Evolutionary conservation across 768 basidiomycete species (phyloP).

Genomic region (Botryobasidium botryosum): DNA sequence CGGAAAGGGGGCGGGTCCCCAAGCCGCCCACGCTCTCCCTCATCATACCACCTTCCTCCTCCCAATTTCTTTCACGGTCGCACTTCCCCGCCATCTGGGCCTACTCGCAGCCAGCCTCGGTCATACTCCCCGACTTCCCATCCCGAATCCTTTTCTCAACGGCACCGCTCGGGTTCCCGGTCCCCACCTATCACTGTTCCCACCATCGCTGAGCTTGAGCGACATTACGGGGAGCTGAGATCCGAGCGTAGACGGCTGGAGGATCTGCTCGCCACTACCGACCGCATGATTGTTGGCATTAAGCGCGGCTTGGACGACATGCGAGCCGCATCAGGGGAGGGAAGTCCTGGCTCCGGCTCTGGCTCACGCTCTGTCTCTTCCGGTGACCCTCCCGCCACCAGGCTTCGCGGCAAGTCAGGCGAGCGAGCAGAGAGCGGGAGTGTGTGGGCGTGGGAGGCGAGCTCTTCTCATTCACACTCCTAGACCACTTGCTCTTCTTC

Average conservation of each 20-base stretch:
- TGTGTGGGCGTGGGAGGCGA: too few relatives aligned
- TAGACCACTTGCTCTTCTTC: too few relatives aligned
- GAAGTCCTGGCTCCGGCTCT: too few relatives aligned
- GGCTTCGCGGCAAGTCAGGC: too few relatives aligned
- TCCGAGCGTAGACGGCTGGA: constrained; percentile 48
- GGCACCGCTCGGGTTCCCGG: background rate
- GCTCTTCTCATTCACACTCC: too few relatives aligned
- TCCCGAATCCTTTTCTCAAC: constrained; percentile 1
- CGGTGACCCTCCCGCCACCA: too few relatives aligned
- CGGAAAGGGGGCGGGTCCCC: too few relatives aligned
- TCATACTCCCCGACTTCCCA: constrained; percentile 5
- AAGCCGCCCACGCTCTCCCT: constrained; percentile 2
- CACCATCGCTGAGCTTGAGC: constrained; percentile 44
- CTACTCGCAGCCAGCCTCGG: background rate
- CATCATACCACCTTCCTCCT: background rate
- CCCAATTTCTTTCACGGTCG: background rate
- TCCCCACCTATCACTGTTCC: constrained; percentile 18
- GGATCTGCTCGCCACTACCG: constrained; percentile 61
- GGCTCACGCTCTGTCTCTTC: too few relatives aligned
- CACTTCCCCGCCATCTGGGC: background rate
- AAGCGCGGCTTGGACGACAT: constrained; percentile 65
- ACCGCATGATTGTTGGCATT: constrained; percentile 51
- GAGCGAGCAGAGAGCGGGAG: too few relatives aligned
- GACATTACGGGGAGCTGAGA: constrained; percentile 48
- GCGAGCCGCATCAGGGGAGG: constrained; percentile 25